phyloP scores from a whole-genome alignment of 768 basidiomycete species.

The Infundibulicybe gibba region DNA sequence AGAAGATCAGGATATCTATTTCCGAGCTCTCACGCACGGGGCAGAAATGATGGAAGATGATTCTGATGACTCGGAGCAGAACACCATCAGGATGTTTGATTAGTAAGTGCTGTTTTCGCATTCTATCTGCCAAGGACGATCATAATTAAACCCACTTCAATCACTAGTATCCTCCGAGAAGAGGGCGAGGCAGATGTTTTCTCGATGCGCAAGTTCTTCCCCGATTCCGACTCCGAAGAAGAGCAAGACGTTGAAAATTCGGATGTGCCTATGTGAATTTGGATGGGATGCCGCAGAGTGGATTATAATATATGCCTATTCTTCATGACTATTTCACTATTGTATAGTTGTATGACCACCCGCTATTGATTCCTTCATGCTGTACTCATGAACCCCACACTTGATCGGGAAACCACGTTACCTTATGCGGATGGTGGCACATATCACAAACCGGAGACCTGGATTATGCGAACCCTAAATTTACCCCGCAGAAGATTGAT shows the following conservation, averaged over 20 bases:
- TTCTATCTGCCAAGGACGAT: background rate
- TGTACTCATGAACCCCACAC: too few species aligned
- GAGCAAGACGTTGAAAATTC: constrained; percentile 11
- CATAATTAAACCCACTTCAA: background rate
- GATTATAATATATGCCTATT: too few species aligned
- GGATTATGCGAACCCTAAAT: too few species aligned
- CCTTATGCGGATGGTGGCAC: too few species aligned
- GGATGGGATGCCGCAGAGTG: too few species aligned
- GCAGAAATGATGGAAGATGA: constrained; percentile 23
- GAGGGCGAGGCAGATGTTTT: constrained; percentile 62
- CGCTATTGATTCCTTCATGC: too few species aligned
- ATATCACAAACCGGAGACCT: too few species aligned
- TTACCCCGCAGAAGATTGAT: too few species aligned
- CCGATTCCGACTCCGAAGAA: constrained; percentile 18
- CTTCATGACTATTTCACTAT: too few species aligned
- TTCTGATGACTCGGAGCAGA: constrained; percentile 35
- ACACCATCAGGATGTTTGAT: constrained; percentile 67
- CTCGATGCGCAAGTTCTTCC: constrained; percentile 27
- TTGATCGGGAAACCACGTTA: too few species aligned
- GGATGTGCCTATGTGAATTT: background rate
- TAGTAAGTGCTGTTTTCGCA: constrained; percentile 40
- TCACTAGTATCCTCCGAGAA: constrained; percentile 49
- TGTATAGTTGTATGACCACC: too few species aligned
- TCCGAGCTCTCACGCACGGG: constrained; percentile 27
- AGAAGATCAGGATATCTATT: constrained; percentile 30